These are phyloP conservation scores for Sonneratia alba DNA, from an alignment of 345 rosid genomes.

Conservation along the genomic window DNA sequence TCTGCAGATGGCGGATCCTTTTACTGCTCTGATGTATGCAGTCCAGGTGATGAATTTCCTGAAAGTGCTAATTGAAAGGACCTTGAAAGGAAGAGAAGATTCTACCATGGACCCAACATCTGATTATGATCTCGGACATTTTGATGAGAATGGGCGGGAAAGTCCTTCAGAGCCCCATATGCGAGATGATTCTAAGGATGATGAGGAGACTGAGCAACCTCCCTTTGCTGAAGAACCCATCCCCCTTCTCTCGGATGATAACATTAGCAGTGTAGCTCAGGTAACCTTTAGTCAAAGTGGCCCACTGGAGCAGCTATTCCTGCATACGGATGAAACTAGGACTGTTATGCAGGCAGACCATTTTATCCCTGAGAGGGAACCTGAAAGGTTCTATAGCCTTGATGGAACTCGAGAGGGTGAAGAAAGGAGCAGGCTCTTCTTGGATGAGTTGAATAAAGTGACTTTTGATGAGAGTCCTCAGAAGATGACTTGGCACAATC, in stretches of 20 bases:
- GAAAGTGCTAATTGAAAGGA: constrained; percentile 56
- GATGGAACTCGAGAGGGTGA: constrained; percentile 8
- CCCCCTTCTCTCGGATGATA: constrained; percentile 14
- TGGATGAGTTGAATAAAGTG: constrained; percentile 27
- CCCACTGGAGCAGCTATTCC: neutral
- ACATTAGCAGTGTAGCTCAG: constrained; percentile 22
- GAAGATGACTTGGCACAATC: neutral
- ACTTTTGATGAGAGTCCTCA: neutral
- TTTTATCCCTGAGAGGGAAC: constrained; percentile 10
- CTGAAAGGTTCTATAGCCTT: constrained; percentile 6
- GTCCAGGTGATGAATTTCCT: constrained; percentile 98
- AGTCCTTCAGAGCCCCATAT: constrained; percentile 33
- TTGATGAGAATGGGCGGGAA: constrained; percentile 54
- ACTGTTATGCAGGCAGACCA: constrained; percentile 10
- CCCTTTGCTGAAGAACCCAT: constrained; percentile 32
- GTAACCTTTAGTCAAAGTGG: constrained; percentile 7
- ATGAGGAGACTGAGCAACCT: constrained; percentile 30
- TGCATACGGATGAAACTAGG: constrained; percentile 9
- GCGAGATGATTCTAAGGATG: constrained; percentile 19
- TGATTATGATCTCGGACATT: constrained; percentile 39
- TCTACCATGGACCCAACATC: constrained; percentile 33
- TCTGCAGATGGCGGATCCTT: constrained; percentile 88
- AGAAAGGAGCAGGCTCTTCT: constrained; percentile 14
- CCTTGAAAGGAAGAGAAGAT: constrained; percentile 59
- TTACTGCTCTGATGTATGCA: constrained; percentile 88